Percentiles rank a stretch among this genome's conserved stretches.
Evolutionary conservation across 768 basidiomycete genomes (phyloP).

Genomic region (Floccularia luteovirens): DNA sequence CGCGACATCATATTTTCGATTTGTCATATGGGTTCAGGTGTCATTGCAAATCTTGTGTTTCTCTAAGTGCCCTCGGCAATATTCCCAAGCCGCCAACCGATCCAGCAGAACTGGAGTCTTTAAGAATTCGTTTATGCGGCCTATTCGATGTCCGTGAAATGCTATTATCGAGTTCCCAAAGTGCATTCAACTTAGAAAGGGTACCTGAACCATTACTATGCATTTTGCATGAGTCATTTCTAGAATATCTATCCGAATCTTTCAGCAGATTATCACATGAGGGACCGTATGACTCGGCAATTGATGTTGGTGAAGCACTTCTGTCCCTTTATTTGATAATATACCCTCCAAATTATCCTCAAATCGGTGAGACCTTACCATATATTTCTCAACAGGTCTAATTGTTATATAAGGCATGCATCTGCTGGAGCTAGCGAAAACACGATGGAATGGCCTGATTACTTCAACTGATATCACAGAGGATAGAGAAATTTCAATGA

Average conservation of each 20-base stretch:
- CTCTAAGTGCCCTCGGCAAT: constrained; percentile 26
- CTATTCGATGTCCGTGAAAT: constrained; percentile 25
- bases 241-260: constrained; percentile 47
- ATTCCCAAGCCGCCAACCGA: constrained; percentile 31
- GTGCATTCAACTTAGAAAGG: constrained; percentile 17
- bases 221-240: constrained; percentile 50
- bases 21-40: constrained; percentile 66
- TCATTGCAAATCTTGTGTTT: constrained; percentile 48
- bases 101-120: constrained; percentile 16
- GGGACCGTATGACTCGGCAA: constrained; percentile 42
- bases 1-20: constrained; percentile 49
- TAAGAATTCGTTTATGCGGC: constrained; percentile 24
- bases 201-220: constrained; percentile 33
- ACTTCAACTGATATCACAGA: constrained; percentile 16
- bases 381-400: neutral
- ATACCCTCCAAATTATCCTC: constrained; percentile 77
- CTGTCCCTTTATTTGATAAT: constrained; percentile 61
- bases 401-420: constrained; percentile 53
- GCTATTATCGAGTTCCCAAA: constrained; percentile 18
- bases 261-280: constrained; percentile 73
- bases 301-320: constrained; percentile 46
- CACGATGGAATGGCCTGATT: constrained; percentile 61
- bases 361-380: constrained; percentile 55
- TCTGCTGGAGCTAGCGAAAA: constrained; percentile 68
- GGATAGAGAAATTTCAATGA: constrained; percentile 12